Base-by-base conservation (phyloP, 2,329 filamentous ascomycete genomes). In the Corniculantispora saksenae region DNA sequence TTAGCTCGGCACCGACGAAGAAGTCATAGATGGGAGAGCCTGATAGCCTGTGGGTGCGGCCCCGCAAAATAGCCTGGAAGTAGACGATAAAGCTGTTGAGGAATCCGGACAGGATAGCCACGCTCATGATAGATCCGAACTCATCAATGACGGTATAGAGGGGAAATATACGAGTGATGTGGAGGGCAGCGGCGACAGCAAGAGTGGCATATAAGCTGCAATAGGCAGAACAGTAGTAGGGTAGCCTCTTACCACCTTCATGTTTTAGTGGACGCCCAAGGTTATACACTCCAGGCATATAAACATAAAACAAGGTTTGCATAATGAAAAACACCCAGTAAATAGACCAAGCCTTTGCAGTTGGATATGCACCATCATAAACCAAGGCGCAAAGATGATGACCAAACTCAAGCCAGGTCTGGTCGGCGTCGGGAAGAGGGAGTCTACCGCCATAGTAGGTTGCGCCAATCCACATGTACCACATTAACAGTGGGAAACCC, bases 401-500 rank as follows among this genome's bases (percentile, higher is more conserved):
- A 10, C 32, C 32, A 32, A 32, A 32, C 32, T 32, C 32, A 32
- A 10, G 6, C 32, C 32, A 32, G 32, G 32, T 32, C 32, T 32
- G 32, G 32, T 32, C 32, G 10, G 32, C 32, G 32, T 32, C 32
- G 5, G 32, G 32, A 32, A 32, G 32, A 32, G 32, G 32, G 10
- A 32, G 83, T 68, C 91, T 88, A 70, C 94, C 94, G 74, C 92
- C 83, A 80, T 97, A 98, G 80, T 94, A 97, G 56, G 89, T 94
- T 35, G 94, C 91, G 58, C 95, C 95, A 77, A 97, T 89, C 93
- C 94, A 98, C 94, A 98, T 97, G 81, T 97, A 98, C 86, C 92
- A 97, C 94, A 98, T 98, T 71, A 99, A 85, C 40, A 89, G 67
- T 17, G 95, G 95, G 79, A 98, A 99, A 50, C 91, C 88, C 67